These are phyloP conservation scores for Ceriops decandra DNA, from an alignment of 345 rosid species.

Conservation along the genomic window DNA sequence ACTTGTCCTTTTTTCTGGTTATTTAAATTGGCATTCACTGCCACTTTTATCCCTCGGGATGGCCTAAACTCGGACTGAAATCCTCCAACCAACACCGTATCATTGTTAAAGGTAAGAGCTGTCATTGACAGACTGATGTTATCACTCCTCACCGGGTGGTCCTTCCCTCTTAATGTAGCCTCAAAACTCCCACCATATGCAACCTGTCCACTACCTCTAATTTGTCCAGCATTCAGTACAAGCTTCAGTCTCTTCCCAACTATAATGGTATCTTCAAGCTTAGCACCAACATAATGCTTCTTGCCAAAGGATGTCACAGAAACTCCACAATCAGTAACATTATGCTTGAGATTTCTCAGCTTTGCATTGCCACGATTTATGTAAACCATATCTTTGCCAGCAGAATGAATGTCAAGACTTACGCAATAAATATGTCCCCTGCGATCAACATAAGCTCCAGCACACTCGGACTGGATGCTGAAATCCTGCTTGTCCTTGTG, in stretches of 20 bases:
- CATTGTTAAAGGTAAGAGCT: constrained; percentile 61
- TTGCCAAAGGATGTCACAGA: constrained; percentile 57
- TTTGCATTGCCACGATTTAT: constrained; percentile 56
- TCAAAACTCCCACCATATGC: constrained; percentile 76
- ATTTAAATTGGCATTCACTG: constrained; percentile 59
- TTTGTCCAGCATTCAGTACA: constrained; percentile 55
- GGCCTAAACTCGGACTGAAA: constrained; percentile 68
- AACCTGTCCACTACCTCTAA: constrained; percentile 55
- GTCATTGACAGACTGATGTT: constrained; percentile 51
- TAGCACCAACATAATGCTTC: constrained; percentile 65
- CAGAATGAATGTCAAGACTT: constrained; percentile 73
- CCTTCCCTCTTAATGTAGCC: constrained; percentile 69
- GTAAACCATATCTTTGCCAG: constrained; percentile 68
- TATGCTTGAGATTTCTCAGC: constrained; percentile 56
- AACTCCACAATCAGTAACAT: constrained; percentile 56
- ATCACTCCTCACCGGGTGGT: constrained; percentile 71
- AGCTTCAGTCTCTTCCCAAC: constrained; percentile 73
- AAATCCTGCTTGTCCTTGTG: constrained; percentile 76
- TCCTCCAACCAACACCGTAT: constrained; percentile 65
- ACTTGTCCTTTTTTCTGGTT: constrained; percentile 75
- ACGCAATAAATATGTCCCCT: constrained; percentile 48
- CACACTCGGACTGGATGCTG: constrained; percentile 70
- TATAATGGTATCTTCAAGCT: constrained; percentile 67
- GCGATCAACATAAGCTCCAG: constrained; percentile 50
- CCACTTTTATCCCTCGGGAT: constrained; percentile 45